Evolutionary conservation across 805 yeast species (phyloP).

Genomic region (Saccharomycopsis guyanensis): DNA sequence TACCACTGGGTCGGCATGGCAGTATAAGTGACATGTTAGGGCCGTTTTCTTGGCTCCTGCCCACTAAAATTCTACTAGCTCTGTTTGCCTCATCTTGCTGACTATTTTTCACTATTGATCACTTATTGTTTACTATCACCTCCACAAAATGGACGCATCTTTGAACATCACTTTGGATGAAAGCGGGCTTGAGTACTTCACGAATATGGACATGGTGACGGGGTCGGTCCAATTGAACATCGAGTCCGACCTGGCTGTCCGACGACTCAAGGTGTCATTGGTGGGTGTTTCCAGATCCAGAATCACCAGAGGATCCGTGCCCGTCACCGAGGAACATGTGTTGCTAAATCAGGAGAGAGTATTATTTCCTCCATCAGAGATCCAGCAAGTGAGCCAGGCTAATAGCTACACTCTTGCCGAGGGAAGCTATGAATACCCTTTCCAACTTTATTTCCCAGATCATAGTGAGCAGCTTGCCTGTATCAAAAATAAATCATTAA

Average conservation of each 20-base stretch:
- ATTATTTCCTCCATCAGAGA: neutral
- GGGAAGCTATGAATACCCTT: neutral
- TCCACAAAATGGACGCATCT: no score
- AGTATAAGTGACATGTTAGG: no score
- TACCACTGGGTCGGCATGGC: no score
- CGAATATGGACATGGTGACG: slow-evolving; percentile 1
- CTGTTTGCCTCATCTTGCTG: no score
- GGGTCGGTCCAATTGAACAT: neutral
- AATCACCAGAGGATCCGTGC: neutral
- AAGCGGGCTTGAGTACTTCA: slow-evolving; percentile 1
- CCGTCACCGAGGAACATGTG: neutral
- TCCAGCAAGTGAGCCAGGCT: neutral
- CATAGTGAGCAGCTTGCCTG: neutral
- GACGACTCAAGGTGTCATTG: neutral
- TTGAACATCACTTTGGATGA: neutral
- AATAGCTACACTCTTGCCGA: neutral
- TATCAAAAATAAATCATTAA: neutral
- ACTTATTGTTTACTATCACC: no score
- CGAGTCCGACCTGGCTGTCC: neutral
- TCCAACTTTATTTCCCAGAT: neutral
- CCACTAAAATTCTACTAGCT: no score
- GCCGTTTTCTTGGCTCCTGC: no score
- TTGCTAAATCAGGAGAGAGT: neutral
- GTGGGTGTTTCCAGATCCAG: slow-evolving; percentile 1
- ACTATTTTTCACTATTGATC: no score